Evolutionary conservation across 2,329 filamentous ascomycete genomes (phyloP).

Genomic region (Penicillium janthinellum): DNA sequence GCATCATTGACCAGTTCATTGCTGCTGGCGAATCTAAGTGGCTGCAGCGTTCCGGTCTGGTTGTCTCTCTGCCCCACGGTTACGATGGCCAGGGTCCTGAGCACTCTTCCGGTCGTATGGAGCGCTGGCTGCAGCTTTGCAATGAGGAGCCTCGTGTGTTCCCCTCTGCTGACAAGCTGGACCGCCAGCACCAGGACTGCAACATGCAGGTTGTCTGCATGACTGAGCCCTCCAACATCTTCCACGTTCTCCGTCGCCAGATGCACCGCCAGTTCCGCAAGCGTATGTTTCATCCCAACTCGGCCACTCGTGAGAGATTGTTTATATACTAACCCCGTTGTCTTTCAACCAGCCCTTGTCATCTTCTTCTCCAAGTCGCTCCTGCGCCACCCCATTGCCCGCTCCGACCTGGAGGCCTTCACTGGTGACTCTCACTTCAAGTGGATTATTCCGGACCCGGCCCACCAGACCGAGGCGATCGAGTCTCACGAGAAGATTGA

Average conservation of each 20-base stretch:
- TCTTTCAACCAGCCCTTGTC: constrained; percentile 66
- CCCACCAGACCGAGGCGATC: constrained; percentile 71
- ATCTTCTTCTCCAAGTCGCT: constrained; percentile 99
- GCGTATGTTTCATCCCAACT: constrained; percentile 62
- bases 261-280: constrained; percentile 99
- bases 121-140: constrained; percentile 94
- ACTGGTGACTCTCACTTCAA: constrained; percentile 88
- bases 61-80: constrained; percentile 94
- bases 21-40: constrained; percentile 97
- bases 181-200: constrained; percentile 98
- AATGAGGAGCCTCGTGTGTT: constrained; percentile 96
- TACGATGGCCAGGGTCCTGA: constrained; percentile 98
- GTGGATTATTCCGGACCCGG: constrained; percentile 92
- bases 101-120: constrained; percentile 95
- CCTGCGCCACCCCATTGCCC: constrained; percentile 88
- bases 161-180: constrained; percentile 83
- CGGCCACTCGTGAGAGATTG: neutral
- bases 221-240: constrained; percentile 93
- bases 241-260: constrained; percentile 94
- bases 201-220: constrained; percentile 99
- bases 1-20: constrained; percentile 98
- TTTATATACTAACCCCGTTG: constrained; percentile 17
- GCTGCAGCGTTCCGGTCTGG: constrained; percentile 95
- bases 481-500: constrained; percentile 83
- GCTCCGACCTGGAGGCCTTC: constrained; percentile 89